Evolutionary conservation across 345 rosid species (phyloP).

Genomic region (Erucastrum elatum): DNA sequence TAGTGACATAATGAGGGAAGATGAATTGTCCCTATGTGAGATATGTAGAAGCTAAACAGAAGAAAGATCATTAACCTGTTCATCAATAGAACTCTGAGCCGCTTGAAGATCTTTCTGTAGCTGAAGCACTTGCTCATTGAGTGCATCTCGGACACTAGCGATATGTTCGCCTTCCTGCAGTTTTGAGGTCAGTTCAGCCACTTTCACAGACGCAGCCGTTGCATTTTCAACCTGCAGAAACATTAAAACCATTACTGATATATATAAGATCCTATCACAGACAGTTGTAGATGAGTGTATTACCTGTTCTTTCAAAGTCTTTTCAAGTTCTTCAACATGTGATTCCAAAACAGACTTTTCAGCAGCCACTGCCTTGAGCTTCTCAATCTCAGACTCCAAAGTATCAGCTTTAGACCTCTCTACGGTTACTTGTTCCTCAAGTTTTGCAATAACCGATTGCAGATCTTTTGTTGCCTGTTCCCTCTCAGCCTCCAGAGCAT

Average conservation of each 20-base stretch:
- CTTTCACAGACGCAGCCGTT: constrained; percentile 33
- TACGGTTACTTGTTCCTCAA: constrained; percentile 58
- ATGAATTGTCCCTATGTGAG: too few species aligned
- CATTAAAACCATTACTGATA: background rate
- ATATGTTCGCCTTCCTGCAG: constrained; percentile 48
- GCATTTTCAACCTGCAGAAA: constrained; percentile 48
- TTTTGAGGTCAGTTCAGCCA: constrained; percentile 49
- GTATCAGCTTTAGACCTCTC: constrained; percentile 52
- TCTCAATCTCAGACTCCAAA: constrained; percentile 54
- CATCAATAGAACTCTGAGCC: constrained; percentile 45
- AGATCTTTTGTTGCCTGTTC: constrained; percentile 13
- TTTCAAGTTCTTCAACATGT: constrained; percentile 62
- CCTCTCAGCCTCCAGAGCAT: background rate
- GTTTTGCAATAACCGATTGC: constrained; percentile 59
- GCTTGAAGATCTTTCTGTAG: constrained; percentile 57
- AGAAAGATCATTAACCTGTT: constrained; percentile 52
- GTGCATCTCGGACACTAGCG: constrained; percentile 45
- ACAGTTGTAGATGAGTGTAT: constrained; percentile 5
- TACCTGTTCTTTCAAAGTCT: constrained; percentile 52
- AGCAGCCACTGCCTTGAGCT: constrained; percentile 49
- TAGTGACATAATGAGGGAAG: constrained; percentile 9
- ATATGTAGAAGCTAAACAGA: constrained; percentile 8
- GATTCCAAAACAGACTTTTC: constrained; percentile 60
- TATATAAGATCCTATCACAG: background rate
- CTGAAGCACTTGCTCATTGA: constrained; percentile 48